A percentile compares a stretch with the other conserved stretches of the same genome.
Evolutionary conservation across 73 alveolate genomes (phyloP).

Genomic region (Breviolum minutum): DNA sequence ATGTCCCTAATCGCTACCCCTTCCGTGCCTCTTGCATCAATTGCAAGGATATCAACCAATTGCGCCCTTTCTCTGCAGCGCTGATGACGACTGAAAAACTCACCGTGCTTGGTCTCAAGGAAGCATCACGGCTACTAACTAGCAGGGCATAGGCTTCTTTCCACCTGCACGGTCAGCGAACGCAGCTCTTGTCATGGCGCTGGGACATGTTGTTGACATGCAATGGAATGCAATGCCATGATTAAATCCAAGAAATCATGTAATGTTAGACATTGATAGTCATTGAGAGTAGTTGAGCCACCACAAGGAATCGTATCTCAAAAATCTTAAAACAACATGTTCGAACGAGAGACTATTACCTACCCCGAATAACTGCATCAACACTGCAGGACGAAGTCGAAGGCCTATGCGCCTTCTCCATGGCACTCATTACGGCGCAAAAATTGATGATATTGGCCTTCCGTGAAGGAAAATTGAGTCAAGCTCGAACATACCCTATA

Average conservation of each 20-base stretch:
- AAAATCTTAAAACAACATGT: no score
- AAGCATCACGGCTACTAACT: no score
- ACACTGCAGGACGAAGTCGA: not conserved
- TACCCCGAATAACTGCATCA: not conserved
- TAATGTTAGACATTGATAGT: no score
- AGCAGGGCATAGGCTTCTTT: not conserved
- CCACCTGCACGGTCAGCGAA: not conserved
- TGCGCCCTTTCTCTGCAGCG: constrained; percentile 65
- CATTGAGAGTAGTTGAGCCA: no score
- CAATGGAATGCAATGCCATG: no score
- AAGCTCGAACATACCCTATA: not conserved
- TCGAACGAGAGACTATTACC: no score
- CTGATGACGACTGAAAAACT: constrained; percentile 24
- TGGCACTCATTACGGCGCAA: constrained; percentile 62
- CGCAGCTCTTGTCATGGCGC: no score
- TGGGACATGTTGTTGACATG: no score
- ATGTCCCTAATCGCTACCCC: not conserved
- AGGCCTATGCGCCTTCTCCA: constrained; percentile 67
- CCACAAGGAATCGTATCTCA: no score
- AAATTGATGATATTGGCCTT: constrained; percentile 52
- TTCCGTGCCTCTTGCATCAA: not conserved
- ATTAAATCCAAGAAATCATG: no score
- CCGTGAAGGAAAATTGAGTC: not conserved
- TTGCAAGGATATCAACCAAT: not conserved
- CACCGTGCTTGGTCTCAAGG: constrained; percentile 27